Evolutionary conservation across 164 flowering plant genomes (phyloP).

Genomic region (Annona squamosa): DNA sequence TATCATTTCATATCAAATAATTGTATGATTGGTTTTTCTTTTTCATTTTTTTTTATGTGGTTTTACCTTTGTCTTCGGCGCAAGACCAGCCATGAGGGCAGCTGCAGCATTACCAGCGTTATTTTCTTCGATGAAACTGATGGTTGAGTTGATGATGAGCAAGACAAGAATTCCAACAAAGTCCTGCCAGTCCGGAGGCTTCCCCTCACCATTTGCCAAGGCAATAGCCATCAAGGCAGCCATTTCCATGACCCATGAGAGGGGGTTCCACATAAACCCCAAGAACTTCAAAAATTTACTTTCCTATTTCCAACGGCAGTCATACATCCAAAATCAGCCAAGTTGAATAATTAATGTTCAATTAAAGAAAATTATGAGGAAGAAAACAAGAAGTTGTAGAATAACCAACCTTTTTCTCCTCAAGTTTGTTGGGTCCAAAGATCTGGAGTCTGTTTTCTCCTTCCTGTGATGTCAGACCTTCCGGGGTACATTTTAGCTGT

Average conservation of each 20-base stretch:
- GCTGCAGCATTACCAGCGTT: constrained; percentile 82
- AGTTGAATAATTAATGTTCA: not conserved
- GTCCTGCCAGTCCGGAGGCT: constrained; percentile 81
- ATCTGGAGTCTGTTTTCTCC: constrained; percentile 60
- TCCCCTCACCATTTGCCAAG: constrained; percentile 60
- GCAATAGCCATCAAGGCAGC: constrained; percentile 76
- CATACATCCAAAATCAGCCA: not conserved
- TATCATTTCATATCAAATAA: too few species aligned
- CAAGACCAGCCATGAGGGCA: constrained; percentile 79
- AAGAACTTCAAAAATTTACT: constrained; percentile 67
- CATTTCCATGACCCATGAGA: constrained; percentile 79
- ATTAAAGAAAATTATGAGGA: not conserved
- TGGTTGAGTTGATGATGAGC: constrained; percentile 64
- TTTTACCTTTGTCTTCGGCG: constrained; percentile 68
- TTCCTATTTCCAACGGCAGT: constrained; percentile 31
- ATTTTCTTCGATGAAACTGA: constrained; percentile 73
- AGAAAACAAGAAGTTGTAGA: not conserved
- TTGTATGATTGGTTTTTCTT: not conserved
- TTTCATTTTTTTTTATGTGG: not conserved
- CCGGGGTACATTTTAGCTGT: constrained; percentile 56
- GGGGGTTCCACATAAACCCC: constrained; percentile 83
- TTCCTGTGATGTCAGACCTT: constrained; percentile 59
- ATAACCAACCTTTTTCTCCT: constrained; percentile 60
- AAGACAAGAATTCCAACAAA: constrained; percentile 58
- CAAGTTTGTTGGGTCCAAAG: constrained; percentile 77